Percentiles rank a stretch among this genome's conserved stretches.
Conservation (phyloP, 78 protist genomes). For the Corallochytrium limacisporum region DNA sequence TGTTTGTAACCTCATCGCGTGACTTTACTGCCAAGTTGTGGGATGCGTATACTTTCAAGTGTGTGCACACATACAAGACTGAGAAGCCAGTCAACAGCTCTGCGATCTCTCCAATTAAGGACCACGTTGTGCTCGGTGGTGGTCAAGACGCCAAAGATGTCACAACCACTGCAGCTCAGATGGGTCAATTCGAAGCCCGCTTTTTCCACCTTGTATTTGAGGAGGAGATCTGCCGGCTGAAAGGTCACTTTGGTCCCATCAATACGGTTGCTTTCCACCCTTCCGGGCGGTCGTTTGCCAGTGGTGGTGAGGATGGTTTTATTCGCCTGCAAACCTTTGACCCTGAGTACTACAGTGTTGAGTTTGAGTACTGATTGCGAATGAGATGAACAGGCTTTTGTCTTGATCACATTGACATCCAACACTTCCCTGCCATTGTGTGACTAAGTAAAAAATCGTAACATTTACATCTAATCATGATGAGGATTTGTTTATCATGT, state of each 20-base stretch:
- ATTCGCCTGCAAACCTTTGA: slow-evolving; percentile 62
- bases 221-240: slow-evolving; percentile 41
- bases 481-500: too few relatives aligned
- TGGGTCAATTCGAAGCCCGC: slow-evolving; percentile 55
- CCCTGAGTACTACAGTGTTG: slow-evolving; percentile 23
- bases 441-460: too few relatives aligned
- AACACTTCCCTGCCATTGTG: too few relatives aligned
- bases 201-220: slow-evolving; percentile 65
- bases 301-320: slow-evolving; percentile 76
- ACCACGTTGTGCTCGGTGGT: slow-evolving; percentile 68
- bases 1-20: slow-evolving; percentile 51
- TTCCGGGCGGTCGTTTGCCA: slow-evolving; percentile 32
- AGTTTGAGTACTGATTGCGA: not conserved
- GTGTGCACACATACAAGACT: slow-evolving; percentile 53
- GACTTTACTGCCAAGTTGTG: slow-evolving; percentile 57
- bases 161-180: slow-evolving; percentile 49
- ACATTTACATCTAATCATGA: too few relatives aligned
- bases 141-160: slow-evolving; percentile 79
- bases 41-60: slow-evolving; percentile 6
- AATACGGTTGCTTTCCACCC: slow-evolving; percentile 58
- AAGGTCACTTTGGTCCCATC: slow-evolving; percentile 78
- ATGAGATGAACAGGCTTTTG: too few relatives aligned
- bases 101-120: slow-evolving; percentile 51
- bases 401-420: too few relatives aligned
- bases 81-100: slow-evolving; percentile 78